A percentile compares a stretch with the other conserved stretches of the same genome.
Evolutionary conservation across 495 filamentous ascomycete genomes (phyloP).

Genomic region (Schizothecium vesticola): DNA sequence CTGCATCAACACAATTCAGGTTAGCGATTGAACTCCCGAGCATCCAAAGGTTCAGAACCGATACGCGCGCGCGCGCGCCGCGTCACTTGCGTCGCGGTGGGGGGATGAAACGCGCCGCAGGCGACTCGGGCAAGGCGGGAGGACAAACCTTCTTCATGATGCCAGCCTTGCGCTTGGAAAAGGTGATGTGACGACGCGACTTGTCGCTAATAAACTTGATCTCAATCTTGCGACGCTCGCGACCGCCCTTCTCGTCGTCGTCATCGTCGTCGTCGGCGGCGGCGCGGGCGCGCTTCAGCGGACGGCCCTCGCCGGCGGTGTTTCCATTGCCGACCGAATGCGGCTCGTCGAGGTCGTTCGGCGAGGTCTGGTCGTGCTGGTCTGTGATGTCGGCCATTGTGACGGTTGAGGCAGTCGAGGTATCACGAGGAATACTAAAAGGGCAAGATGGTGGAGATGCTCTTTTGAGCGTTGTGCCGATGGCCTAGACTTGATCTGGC

Average conservation of each 20-base stretch:
- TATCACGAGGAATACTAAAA: constrained; percentile 43
- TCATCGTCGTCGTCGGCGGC: constrained; percentile 94
- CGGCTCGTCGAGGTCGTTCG: constrained; percentile 57
- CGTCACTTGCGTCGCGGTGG: neutral
- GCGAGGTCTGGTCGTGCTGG: constrained; percentile 54
- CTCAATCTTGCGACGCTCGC: constrained; percentile 98
- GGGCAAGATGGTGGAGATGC: constrained; percentile 51
- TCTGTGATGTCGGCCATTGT: constrained; percentile 60
- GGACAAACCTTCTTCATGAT: constrained; percentile 99
- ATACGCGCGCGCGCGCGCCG: constrained; percentile 9
- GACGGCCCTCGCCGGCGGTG: constrained; percentile 60
- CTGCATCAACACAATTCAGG: constrained; percentile 43
- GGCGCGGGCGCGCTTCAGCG: constrained; percentile 84
- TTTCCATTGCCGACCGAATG: constrained; percentile 61
- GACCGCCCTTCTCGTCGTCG: constrained; percentile 95
- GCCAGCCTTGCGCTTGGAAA: constrained; percentile 99
- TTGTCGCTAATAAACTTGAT: constrained; percentile 99
- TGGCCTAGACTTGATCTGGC: constrained; percentile 55
- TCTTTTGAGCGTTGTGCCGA: constrained; percentile 55
- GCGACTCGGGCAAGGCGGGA: neutral
- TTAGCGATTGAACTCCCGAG: constrained; percentile 21
- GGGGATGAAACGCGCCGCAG: constrained; percentile 5
- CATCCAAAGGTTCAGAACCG: neutral
- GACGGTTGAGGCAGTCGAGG: constrained; percentile 27
- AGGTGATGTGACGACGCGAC: constrained; percentile 98